These are phyloP conservation scores for Phialemonium atrogriseum DNA, from an alignment of 2,329 filamentous ascomycete genomes.

Conservation along the genomic window DNA sequence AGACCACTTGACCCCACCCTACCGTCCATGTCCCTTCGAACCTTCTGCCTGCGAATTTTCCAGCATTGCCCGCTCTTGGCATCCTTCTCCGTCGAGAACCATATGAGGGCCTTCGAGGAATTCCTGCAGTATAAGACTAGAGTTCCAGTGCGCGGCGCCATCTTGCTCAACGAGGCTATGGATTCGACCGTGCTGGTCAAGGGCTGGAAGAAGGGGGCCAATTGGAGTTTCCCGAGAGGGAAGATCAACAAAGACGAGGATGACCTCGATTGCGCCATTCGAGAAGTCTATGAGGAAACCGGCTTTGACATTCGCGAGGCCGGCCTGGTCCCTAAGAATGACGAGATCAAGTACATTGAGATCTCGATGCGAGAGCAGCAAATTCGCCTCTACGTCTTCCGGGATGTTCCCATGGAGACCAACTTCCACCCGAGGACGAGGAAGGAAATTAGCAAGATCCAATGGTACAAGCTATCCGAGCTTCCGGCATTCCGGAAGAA, in stretches of 20 bases:
- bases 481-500: constrained; percentile 76
- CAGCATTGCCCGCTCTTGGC: constrained; percentile 87
- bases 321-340: constrained; percentile 64
- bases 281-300: constrained; percentile 95
- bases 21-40: constrained; percentile 75
- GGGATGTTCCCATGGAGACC: constrained; percentile 78
- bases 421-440: constrained; percentile 82
- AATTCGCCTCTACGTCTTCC: constrained; percentile 85
- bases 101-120: constrained; percentile 77
- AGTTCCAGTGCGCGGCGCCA: constrained; percentile 88
- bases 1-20: constrained; percentile 78
- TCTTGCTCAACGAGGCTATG: constrained; percentile 90
- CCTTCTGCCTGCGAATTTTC: constrained; percentile 85
- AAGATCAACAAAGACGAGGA: constrained; percentile 98
- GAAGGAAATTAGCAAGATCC: constrained; percentile 95
- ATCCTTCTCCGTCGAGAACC: constrained; percentile 67
- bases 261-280: constrained; percentile 85
- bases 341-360: constrained; percentile 74
- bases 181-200: constrained; percentile 89
- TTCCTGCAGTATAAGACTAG: constrained; percentile 93
- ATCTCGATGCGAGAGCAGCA: constrained; percentile 89
- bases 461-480: constrained; percentile 88
- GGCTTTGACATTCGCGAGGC: constrained; percentile 74
- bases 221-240: constrained; percentile 92
- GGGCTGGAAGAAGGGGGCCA: constrained; percentile 94